phyloP scores from a whole-genome alignment of 345 rosid species.

The Corchorus olitorius region DNA sequence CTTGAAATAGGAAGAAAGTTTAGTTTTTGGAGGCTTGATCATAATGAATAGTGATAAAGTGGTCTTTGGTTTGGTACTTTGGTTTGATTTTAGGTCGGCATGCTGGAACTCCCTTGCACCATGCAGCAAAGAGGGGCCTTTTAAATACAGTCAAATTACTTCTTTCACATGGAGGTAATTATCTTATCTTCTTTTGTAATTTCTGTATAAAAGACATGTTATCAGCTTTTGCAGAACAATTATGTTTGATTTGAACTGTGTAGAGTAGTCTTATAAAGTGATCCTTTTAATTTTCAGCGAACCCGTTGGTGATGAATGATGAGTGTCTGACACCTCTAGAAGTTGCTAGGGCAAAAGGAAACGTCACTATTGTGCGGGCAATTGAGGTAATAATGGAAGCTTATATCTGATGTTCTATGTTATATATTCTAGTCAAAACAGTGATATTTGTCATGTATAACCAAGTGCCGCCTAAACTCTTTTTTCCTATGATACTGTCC shows the following conservation, averaged over 20 bases:
- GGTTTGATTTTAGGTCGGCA: conserved; percentile 57
- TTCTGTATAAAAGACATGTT: not conserved
- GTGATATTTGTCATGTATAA: not conserved
- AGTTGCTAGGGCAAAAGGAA: conserved; percentile 87
- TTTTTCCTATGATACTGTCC: conserved; percentile 26
- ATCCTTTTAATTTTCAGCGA: conserved; percentile 51
- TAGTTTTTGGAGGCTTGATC: conserved; percentile 10
- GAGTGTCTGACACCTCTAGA: conserved; percentile 90
- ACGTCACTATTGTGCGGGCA: conserved; percentile 66
- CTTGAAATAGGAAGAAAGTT: not conserved
- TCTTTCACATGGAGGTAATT: conserved; percentile 75
- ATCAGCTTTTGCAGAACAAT: not conserved
- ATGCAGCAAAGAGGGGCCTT: conserved; percentile 95
- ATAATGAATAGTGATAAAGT: not conserved
- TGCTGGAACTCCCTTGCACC: conserved; percentile 94
- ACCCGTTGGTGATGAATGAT: conserved; percentile 79
- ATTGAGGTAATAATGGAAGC: conserved; percentile 64
- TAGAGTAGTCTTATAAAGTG: not conserved
- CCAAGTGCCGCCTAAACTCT: not conserved
- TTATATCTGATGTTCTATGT: not conserved
- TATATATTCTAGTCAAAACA: not conserved
- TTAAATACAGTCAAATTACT: conserved; percentile 76
- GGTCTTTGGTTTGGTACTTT: not conserved
- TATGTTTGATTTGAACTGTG: conserved; percentile 1
- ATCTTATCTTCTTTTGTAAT: not conserved